Evolutionary conservation across 2,329 filamentous ascomycete genomes (phyloP).

Genomic region (Apiospora saccharicola): DNA sequence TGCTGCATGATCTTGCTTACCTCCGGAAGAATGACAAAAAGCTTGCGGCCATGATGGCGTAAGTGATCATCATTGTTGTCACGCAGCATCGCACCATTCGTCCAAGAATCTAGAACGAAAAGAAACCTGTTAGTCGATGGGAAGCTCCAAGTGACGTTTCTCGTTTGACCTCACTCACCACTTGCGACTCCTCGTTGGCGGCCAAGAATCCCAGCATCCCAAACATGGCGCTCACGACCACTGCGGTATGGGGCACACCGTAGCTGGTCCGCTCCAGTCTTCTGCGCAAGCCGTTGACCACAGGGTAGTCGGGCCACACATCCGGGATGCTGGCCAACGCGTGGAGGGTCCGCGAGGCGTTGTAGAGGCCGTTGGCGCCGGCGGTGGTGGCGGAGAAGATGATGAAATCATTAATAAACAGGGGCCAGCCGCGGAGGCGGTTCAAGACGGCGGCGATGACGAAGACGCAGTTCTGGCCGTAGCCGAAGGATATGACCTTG

Average conservation of each 20-base stretch:
- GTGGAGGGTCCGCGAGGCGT: constrained; percentile 51
- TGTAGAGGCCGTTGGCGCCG: constrained; percentile 51
- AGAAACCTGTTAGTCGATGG: too few species aligned
- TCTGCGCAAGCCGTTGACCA: background rate
- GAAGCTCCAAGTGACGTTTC: too few species aligned
- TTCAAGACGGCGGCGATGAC: constrained; percentile 49
- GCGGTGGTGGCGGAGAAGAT: constrained; percentile 52
- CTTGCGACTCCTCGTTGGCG: constrained; percentile 1
- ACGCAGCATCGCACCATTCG: too few species aligned
- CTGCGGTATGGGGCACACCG: constrained; percentile 2
- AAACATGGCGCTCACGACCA: constrained; percentile 11
- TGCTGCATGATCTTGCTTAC: too few species aligned
- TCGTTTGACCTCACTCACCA: background rate
- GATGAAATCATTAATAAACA: constrained; percentile 53
- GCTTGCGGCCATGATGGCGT: too few species aligned
- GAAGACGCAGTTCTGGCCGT: constrained; percentile 46
- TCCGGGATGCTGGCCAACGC: constrained; percentile 49
- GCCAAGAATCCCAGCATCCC: constrained; percentile 17
- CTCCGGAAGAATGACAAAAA: too few species aligned
- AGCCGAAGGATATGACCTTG: constrained; percentile 30
- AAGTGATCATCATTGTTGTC: too few species aligned
- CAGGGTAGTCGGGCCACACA: constrained; percentile 42
- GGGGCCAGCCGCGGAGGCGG: constrained; percentile 42
- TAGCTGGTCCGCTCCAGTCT: constrained; percentile 17
- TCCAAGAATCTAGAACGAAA: too few species aligned